These are phyloP conservation scores for Glycine tomentella DNA, from an alignment of 306 rosid genomes.

Conservation along the genomic window DNA sequence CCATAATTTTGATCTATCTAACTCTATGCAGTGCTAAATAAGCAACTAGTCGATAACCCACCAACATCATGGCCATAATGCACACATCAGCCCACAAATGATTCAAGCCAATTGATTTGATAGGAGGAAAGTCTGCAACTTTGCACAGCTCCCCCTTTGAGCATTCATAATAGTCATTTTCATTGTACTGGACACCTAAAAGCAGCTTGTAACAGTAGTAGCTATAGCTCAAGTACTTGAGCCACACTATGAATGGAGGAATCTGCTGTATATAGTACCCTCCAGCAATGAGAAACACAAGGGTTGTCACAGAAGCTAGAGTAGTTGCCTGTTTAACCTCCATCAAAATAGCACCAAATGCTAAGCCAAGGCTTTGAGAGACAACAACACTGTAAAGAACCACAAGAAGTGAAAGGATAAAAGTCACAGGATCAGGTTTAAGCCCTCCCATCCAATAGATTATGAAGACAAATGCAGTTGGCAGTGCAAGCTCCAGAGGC, in stretches of 20 bases:
- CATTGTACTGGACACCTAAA: conserved; percentile 85
- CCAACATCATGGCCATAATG: conserved; percentile 87
- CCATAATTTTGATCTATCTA: conserved; percentile 58
- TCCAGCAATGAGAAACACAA: conserved; percentile 96
- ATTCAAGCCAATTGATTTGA: conserved; percentile 81
- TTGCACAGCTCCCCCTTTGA: conserved; percentile 69
- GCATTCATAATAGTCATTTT: conserved; percentile 82
- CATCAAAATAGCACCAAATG: conserved; percentile 95
- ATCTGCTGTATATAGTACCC: conserved; percentile 94
- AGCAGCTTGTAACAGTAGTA: conserved; percentile 96
- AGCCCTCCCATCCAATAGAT: conserved; percentile 99
- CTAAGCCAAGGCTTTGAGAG: conserved; percentile 93
- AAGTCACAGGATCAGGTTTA: conserved; percentile 74
- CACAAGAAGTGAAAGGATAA: conserved; percentile 81
- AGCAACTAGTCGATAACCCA: conserved; percentile 86
- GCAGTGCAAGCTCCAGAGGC: conserved; percentile 93
- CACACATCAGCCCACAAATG: conserved; percentile 83
- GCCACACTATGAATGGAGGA: conserved; percentile 92
- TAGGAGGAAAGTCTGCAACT: conserved; percentile 74
- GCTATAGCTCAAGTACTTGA: conserved; percentile 94
- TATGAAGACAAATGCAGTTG: conserved; percentile 89
- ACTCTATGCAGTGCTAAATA: conserved; percentile 86
- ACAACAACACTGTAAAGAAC: conserved; percentile 96
- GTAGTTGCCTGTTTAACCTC: conserved; percentile 95
- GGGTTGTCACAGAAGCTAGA: conserved; percentile 93